phyloP scores from a whole-genome alignment of 192 early-diverging fungal genomes.

The Backusella sp. region DNA sequence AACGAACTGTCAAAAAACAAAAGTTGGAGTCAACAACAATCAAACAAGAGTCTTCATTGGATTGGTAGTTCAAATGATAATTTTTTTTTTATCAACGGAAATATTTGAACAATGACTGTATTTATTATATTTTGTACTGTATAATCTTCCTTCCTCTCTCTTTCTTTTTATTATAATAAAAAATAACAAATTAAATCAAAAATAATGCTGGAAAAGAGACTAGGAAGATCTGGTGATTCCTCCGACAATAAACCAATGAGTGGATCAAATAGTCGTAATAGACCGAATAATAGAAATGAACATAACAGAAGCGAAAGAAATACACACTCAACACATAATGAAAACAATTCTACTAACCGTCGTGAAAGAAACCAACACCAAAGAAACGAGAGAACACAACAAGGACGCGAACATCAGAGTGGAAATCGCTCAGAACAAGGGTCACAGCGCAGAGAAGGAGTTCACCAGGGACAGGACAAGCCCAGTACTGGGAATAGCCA shows the following conservation, averaged over 20 bases:
- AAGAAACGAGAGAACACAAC: too few species aligned
- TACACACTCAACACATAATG: neutral
- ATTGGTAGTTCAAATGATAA: constrained; percentile 10
- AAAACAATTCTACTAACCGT: neutral
- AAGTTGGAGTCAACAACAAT: neutral
- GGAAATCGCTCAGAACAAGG: neutral
- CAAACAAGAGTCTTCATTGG: constrained; percentile 11
- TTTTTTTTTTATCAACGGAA: neutral
- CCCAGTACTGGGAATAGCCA: neutral
- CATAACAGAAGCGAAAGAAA: neutral
- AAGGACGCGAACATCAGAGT: neutral
- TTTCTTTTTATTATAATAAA: neutral
- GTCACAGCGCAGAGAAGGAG: neutral
- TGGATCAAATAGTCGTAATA: neutral
- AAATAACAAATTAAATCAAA: neutral
- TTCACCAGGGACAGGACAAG: neutral
- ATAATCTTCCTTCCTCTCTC: neutral
- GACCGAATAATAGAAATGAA: neutral
- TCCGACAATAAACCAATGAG: neutral
- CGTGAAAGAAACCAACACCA: neutral
- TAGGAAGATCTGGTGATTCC: neutral
- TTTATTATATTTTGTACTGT: neutral
- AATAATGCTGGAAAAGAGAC: neutral
- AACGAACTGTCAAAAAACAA: constrained; percentile 5
- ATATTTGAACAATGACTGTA: neutral